Evolutionary conservation across 2,329 filamentous ascomycete genomes (phyloP).

Genomic region (Pseudogymnoascus sp.): DNA sequence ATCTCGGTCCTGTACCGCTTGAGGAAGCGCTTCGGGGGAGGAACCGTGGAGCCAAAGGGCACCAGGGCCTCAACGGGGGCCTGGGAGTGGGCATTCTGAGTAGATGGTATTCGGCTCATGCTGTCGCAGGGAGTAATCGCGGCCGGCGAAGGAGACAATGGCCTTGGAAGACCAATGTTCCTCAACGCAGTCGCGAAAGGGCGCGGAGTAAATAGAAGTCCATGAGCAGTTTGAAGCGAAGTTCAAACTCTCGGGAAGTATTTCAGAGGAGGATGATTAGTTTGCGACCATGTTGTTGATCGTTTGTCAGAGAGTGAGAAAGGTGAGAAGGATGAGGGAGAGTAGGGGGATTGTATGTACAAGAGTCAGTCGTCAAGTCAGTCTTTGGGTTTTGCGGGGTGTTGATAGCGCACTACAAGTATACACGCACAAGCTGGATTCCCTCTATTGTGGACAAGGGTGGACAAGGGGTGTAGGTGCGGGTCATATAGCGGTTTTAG

Average conservation of each 20-base stretch:
- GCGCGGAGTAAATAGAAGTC: constrained; percentile 45
- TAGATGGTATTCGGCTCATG: constrained; percentile 30
- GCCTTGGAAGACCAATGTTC: constrained; percentile 47
- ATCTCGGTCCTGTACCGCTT: constrained; percentile 77
- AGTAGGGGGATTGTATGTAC: background rate
- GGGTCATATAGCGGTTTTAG: background rate
- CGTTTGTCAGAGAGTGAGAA: background rate
- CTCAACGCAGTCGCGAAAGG: constrained; percentile 55
- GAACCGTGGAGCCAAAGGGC: constrained; percentile 27
- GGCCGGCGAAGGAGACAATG: constrained; percentile 36
- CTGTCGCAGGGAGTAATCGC: constrained; percentile 35
- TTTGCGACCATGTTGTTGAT: background rate
- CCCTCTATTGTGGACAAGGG: background rate
- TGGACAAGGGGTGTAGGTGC: background rate
- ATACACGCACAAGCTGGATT: background rate
- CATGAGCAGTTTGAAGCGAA: constrained; percentile 33
- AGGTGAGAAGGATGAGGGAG: background rate
- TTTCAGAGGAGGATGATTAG: background rate
- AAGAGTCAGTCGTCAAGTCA: background rate
- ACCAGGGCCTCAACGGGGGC: constrained; percentile 21
- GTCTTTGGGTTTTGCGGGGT: background rate
- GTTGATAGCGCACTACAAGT: background rate
- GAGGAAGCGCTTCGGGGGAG: constrained; percentile 47
- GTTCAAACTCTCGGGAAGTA: background rate
- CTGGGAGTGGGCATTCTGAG: constrained; percentile 17